Conservation (phyloP, 1,284 basidiomycete species). For the Marasmius tenuissimus region DNA sequence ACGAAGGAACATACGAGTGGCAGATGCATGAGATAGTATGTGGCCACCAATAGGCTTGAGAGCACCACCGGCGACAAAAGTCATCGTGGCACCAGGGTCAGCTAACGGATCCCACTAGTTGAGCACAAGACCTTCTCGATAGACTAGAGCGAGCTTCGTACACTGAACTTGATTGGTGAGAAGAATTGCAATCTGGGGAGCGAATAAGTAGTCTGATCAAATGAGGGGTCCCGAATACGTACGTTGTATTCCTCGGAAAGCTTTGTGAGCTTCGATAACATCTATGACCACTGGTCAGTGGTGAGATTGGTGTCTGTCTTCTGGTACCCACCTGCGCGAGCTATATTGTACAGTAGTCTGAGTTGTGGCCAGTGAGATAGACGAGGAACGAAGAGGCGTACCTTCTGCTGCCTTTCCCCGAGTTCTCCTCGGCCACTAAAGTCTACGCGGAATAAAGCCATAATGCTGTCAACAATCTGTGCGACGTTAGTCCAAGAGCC, state of each 20-base stretch:
- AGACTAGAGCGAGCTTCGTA: constrained; percentile 28
- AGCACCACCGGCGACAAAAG: constrained; percentile 88
- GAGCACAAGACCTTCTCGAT: neutral
- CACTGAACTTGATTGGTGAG: constrained; percentile 94
- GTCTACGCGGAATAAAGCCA: constrained; percentile 93
- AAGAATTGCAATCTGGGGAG: constrained; percentile 75
- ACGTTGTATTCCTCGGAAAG: constrained; percentile 91
- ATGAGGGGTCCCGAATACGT: constrained; percentile 15
- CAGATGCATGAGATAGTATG: constrained; percentile 84
- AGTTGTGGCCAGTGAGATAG: neutral
- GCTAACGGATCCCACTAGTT: constrained; percentile 42
- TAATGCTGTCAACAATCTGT: constrained; percentile 91
- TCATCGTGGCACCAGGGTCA: constrained; percentile 92
- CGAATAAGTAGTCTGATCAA: constrained; percentile 19
- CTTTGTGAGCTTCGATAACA: constrained; percentile 88
- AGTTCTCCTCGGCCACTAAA: constrained; percentile 90
- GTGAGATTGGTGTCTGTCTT: neutral
- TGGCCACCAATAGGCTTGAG: constrained; percentile 88
- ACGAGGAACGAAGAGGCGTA: constrained; percentile 26
- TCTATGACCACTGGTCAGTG: constrained; percentile 39
- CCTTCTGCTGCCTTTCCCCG: constrained; percentile 91
- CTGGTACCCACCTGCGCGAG: constrained; percentile 56
- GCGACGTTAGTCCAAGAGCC: constrained; percentile 2
- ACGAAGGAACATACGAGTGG: constrained; percentile 82
- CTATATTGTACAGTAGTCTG: constrained; percentile 31